Evolutionary conservation across 768 basidiomycete genomes (phyloP).

Genomic region (Lactarius sp.): DNA sequence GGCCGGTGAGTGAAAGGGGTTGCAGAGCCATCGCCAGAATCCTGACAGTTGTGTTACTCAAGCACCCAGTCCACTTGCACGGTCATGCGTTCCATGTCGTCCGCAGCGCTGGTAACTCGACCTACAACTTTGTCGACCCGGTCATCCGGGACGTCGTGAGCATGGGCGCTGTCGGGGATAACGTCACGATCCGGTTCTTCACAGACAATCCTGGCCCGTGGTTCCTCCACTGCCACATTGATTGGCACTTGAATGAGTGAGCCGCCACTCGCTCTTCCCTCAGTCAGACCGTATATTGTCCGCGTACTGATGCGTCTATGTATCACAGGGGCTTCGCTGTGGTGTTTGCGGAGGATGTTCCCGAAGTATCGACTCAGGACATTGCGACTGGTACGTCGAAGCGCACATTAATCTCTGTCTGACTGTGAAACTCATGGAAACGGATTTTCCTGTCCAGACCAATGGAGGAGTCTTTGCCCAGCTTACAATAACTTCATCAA

Average conservation of each 20-base stretch:
- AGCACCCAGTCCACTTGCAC: conserved; percentile 8
- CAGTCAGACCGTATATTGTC: too few species aligned
- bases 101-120: conserved; percentile 13
- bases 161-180: conserved; percentile 14
- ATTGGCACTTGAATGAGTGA: conserved; percentile 26
- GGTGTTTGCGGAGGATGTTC: conserved; percentile 14
- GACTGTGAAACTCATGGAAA: background rate
- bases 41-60: background rate
- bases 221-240: conserved; percentile 26
- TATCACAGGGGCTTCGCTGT: conserved; percentile 10
- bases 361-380: background rate
- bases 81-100: conserved; percentile 20
- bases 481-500: conserved; percentile 2
- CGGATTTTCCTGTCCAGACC: background rate
- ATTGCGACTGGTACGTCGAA: conserved; percentile 1
- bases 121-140: conserved; percentile 34
- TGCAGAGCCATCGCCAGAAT: background rate
- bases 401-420: too few species aligned
- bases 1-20: background rate
- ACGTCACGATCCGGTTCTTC: conserved; percentile 28
- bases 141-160: conserved; percentile 42
- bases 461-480: conserved; percentile 5
- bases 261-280: background rate
- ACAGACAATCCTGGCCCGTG: too few species aligned
- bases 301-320: background rate